Evolutionary conservation across 106 monocot genomes (phyloP).

Genomic region (Dendrobium chrysotoxum): DNA sequence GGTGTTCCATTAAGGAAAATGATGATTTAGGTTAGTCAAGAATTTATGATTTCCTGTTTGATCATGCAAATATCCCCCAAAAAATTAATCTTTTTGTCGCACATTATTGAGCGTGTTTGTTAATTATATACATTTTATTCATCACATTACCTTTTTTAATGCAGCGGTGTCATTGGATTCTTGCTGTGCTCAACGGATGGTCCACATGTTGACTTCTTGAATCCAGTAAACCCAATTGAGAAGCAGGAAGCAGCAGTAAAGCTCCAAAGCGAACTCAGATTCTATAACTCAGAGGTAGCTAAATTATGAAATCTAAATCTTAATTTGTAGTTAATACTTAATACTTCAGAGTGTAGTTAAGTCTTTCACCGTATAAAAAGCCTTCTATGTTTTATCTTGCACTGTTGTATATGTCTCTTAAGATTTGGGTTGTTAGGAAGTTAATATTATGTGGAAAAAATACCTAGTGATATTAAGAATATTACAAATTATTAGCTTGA

Average conservation of each 20-base stretch:
- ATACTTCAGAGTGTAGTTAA: neutral
- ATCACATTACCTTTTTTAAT: constrained; percentile 1
- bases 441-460: too few relatives aligned
- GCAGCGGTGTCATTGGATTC: constrained; percentile 85
- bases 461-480: too few relatives aligned
- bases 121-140: constrained; percentile 1
- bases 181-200: constrained; percentile 77
- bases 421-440: too few relatives aligned
- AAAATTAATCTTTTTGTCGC: neutral
- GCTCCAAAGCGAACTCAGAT: constrained; percentile 41
- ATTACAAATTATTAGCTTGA: too few relatives aligned
- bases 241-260: constrained; percentile 33
- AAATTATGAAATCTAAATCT: neutral
- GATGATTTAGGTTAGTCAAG: neutral
- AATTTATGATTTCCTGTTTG: neutral
- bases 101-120: neutral
- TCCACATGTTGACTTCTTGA: constrained; percentile 57
- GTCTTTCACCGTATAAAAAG: neutral
- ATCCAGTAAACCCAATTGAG: constrained; percentile 78
- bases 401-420: too few relatives aligned
- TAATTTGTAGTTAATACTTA: neutral
- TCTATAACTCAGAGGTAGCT: constrained; percentile 79
- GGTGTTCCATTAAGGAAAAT: neutral
- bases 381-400: neutral
- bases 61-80: neutral